Evolutionary conservation across 106 monocot species (phyloP).

Genomic region (Dendrobium chrysotoxum): DNA sequence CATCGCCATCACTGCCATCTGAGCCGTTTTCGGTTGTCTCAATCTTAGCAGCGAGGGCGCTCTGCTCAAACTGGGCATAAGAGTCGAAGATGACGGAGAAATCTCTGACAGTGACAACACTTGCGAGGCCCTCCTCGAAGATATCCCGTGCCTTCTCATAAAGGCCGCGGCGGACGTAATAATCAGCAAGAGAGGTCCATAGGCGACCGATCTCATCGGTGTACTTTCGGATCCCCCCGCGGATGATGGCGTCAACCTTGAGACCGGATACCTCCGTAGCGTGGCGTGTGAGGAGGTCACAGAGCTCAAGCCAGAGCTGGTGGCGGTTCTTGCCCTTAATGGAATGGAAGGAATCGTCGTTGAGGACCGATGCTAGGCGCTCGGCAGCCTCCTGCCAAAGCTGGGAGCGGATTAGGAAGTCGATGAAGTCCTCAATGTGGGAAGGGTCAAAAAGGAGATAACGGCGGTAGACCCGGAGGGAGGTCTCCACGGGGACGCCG

Average conservation of each 20-base stretch:
- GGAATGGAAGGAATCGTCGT: slow-evolving; percentile 67
- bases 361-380: slow-evolving; percentile 65
- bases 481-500: slow-evolving; percentile 80
- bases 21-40: slow-evolving; percentile 47
- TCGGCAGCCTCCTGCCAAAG: slow-evolving; percentile 95
- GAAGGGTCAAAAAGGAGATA: slow-evolving; percentile 80
- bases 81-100: slow-evolving; percentile 89
- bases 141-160: slow-evolving; percentile 84
- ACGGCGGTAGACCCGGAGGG: slow-evolving; percentile 63
- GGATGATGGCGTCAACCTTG: slow-evolving; percentile 89
- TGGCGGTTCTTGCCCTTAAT: slow-evolving; percentile 88
- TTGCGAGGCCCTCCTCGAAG: slow-evolving; percentile 86
- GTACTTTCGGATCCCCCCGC: slow-evolving; percentile 80
- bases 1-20: slow-evolving; percentile 28
- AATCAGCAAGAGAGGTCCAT: slow-evolving; percentile 91
- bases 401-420: slow-evolving; percentile 63
- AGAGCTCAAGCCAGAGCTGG: slow-evolving; percentile 88
- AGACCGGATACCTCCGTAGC: slow-evolving; percentile 82
- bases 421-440: slow-evolving; percentile 95
- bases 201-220: slow-evolving; percentile 83
- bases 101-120: slow-evolving; percentile 77
- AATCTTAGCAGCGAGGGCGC: slow-evolving; percentile 72
- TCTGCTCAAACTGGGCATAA: slow-evolving; percentile 90
- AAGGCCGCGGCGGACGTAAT: slow-evolving; percentile 80
- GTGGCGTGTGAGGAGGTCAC: slow-evolving; percentile 75